Evolutionary conservation across 129 eudicot genomes (phyloP).

Genomic region (Scalesia atractyloides): DNA sequence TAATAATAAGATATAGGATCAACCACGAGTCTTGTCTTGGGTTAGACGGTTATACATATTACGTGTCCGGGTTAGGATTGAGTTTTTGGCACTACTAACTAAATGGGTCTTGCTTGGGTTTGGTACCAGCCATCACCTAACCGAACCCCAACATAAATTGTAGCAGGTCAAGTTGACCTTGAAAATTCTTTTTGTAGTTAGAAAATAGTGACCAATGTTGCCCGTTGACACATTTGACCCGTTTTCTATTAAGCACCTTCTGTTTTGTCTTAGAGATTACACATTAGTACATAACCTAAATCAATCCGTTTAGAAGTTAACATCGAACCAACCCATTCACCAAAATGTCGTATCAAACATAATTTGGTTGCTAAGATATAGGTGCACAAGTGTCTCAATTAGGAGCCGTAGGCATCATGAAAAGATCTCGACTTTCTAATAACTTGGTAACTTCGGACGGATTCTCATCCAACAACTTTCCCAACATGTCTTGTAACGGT

Average conservation of each 20-base stretch:
- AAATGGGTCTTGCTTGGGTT: neutral
- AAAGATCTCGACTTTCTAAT: constrained; percentile 60
- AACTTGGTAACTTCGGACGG: constrained; percentile 49
- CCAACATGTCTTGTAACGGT: constrained; percentile 65
- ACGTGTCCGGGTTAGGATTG: neutral
- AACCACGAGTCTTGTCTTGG: neutral
- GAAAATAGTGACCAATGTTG: neutral
- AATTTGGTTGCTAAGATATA: neutral
- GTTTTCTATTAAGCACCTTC: neutral
- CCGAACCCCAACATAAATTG: too few relatives aligned
- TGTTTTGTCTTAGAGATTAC: neutral
- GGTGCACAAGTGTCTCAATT: constrained; percentile 33
- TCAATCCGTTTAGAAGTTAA: neutral
- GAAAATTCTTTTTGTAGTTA: neutral
- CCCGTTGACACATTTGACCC: neutral
- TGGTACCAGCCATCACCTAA: too few relatives aligned
- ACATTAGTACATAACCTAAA: neutral
- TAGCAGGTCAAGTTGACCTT: too few relatives aligned
- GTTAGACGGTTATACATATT: neutral
- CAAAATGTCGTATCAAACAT: neutral
- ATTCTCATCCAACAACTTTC: constrained; percentile 44
- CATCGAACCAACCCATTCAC: constrained; percentile 5
- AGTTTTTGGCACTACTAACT: neutral
- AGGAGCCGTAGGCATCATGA: constrained; percentile 46
- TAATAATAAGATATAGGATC: neutral